Evolutionary conservation across 179 eudicot species (phyloP).

Genomic region (Spinacia oleracea): DNA sequence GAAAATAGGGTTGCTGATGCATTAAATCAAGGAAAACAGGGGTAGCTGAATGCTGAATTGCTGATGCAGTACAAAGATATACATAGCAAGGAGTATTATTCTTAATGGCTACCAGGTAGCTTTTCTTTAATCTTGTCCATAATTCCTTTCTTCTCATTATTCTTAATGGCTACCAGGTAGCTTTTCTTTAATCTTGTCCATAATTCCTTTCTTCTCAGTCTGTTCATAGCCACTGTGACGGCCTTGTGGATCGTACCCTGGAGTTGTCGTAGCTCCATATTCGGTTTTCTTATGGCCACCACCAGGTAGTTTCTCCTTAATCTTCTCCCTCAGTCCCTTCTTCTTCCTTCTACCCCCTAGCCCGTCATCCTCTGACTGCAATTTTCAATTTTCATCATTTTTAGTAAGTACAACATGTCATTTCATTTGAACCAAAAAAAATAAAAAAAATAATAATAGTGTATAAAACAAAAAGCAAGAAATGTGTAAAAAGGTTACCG

Average conservation of each 20-base stretch:
- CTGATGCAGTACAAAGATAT: not conserved
- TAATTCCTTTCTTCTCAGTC: constrained; percentile 42
- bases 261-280: constrained; percentile 8
- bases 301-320: constrained; percentile 47
- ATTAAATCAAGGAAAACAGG: not conserved
- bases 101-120: constrained; percentile 21
- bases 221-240: constrained; percentile 10
- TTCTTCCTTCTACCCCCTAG: constrained; percentile 44
- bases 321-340: constrained; percentile 49
- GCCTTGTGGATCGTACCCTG: constrained; percentile 25
- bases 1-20: not conserved
- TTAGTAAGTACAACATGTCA: not conserved
- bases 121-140: constrained; percentile 36
- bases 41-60: no score
- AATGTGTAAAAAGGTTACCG: no score
- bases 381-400: not conserved
- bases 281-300: constrained; percentile 26
- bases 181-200: constrained; percentile 37
- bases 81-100: no score
- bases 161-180: constrained; percentile 18
- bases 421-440: no score
- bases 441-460: no score
- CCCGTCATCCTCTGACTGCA: constrained; percentile 49
- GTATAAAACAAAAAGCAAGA: no score
- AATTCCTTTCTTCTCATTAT: constrained; percentile 37